These are phyloP conservation scores for Xylariaceae sp. DNA, from an alignment of 2,329 filamentous ascomycete species.

Conservation along the genomic window DNA sequence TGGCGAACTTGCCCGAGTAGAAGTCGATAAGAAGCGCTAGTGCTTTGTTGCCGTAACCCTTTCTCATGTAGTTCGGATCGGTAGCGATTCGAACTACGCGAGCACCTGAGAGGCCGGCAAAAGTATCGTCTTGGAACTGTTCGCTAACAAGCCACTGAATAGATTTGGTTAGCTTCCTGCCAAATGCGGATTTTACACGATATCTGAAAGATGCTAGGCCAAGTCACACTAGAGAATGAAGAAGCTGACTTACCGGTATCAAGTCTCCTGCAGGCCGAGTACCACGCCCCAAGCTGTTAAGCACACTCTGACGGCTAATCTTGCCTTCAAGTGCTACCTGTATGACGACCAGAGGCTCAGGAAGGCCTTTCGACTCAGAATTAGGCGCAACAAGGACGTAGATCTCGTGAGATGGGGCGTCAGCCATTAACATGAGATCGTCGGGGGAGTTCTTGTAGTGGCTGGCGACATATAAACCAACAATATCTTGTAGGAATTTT, in stretches of 20 bases:
- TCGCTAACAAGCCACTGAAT: conserved; percentile 90
- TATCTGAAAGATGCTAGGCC: too few species aligned
- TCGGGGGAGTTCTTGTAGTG: conserved; percentile 98
- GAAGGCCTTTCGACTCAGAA: conserved; percentile 71
- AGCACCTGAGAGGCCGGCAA: conserved; percentile 87
- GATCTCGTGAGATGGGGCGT: conserved; percentile 92
- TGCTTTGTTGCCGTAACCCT: conserved; percentile 91
- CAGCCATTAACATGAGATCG: conserved; percentile 97
- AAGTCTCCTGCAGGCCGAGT: conserved; percentile 87
- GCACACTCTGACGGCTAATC: conserved; percentile 88
- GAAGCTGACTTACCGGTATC: conserved; percentile 54
- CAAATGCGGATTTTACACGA: too few species aligned
- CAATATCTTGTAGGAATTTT: conserved; percentile 97
- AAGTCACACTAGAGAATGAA: too few species aligned
- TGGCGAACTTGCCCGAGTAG: conserved; percentile 90
- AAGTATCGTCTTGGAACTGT: conserved; percentile 97
- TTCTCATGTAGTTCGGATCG: conserved; percentile 85
- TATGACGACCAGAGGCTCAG: conserved; percentile 90
- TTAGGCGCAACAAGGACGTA: conserved; percentile 90
- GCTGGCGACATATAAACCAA: conserved; percentile 92
- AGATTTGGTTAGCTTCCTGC: too few species aligned
- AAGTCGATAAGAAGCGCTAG: conserved; percentile 85
- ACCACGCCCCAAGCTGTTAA: conserved; percentile 84
- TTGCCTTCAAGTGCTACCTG: conserved; percentile 92
- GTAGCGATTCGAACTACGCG: conserved; percentile 92